Evolutionary conservation across 176 grass and related monocot genomes (phyloP).

Genomic region (Zea luxurians): DNA sequence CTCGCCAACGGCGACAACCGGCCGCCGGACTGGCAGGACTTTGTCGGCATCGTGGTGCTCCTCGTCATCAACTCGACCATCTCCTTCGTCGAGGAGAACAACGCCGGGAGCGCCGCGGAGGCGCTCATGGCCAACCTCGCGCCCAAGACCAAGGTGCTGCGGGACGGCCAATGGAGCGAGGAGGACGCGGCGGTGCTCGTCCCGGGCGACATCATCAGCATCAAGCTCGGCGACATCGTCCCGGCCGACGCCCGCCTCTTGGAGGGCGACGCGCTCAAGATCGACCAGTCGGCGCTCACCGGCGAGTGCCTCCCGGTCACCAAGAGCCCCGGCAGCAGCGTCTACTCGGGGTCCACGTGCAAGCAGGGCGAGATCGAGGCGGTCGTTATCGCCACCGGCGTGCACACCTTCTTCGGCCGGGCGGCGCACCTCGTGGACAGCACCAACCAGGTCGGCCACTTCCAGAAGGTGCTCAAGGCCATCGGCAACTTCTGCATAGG

Average conservation of each 20-base stretch:
- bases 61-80: slow-evolving; percentile 80
- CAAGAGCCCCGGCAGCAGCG: slow-evolving; percentile 48
- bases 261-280: slow-evolving; percentile 75
- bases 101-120: slow-evolving; percentile 77
- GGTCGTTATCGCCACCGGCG: slow-evolving; percentile 79
- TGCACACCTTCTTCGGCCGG: slow-evolving; percentile 92
- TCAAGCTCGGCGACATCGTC: slow-evolving; percentile 90
- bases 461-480: slow-evolving; percentile 80
- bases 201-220: slow-evolving; percentile 80
- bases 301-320: slow-evolving; percentile 81
- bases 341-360: slow-evolving; percentile 89
- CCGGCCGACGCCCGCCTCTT: slow-evolving; percentile 82
- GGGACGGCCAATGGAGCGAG: slow-evolving; percentile 75
- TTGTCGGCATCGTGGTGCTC: slow-evolving; percentile 68
- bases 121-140: slow-evolving; percentile 91
- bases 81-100: slow-evolving; percentile 73
- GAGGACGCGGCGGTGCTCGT: slow-evolving; percentile 72
- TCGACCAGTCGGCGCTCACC: slow-evolving; percentile 89
- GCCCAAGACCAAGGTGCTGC: slow-evolving; percentile 79
- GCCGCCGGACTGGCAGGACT: slow-evolving; percentile 96
- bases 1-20: slow-evolving; percentile 58
- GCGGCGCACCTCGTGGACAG: slow-evolving; percentile 90
- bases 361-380: slow-evolving; percentile 97
- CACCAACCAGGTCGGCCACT: slow-evolving; percentile 94
- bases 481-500: slow-evolving; percentile 94